These are phyloP conservation scores for Nicotiana benthamiana DNA, from an alignment of 257 asterid genomes.

Conservation along the genomic window DNA sequence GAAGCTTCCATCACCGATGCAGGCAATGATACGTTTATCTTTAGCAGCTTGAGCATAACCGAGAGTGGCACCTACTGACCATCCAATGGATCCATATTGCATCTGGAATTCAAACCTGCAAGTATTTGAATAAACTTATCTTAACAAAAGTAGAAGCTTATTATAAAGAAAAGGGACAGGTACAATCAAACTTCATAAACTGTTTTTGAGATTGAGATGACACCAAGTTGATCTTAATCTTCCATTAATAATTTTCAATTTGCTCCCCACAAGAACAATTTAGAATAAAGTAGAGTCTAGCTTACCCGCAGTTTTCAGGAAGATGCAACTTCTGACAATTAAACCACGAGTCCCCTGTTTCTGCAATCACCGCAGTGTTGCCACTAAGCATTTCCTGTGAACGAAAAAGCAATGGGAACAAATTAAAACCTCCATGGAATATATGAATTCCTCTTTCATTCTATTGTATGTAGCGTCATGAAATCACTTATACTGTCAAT, in stretches of 20 bases:
- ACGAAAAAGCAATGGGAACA: background rate
- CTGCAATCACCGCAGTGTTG: conserved; percentile 25
- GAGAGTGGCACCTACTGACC: conserved; percentile 28
- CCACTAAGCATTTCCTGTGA: conserved; percentile 23
- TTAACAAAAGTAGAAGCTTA: too few species aligned
- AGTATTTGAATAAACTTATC: background rate
- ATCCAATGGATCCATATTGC: conserved; percentile 8
- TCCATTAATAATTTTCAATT: too few species aligned
- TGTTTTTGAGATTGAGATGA: too few species aligned
- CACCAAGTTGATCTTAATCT: too few species aligned
- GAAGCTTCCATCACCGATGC: conserved; percentile 34
- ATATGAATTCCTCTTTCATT: background rate
- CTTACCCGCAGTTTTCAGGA: conserved; percentile 28
- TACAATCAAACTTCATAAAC: background rate
- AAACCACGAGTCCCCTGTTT: conserved; percentile 15
- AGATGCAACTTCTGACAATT: conserved; percentile 26
- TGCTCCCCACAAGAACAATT: too few species aligned
- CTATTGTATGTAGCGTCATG: background rate
- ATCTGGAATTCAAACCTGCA: conserved; percentile 22
- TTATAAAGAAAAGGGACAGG: background rate
- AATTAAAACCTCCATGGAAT: background rate
- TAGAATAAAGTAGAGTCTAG: background rate
- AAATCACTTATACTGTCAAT: background rate
- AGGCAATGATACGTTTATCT: conserved; percentile 22
- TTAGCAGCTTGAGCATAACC: conserved; percentile 31